A percentile compares a stretch with the other conserved stretches of the same genome.
Conservation (phyloP, 371 early-diverging fungal species). For the Paramicrosporidium saccamoebae region DNA sequence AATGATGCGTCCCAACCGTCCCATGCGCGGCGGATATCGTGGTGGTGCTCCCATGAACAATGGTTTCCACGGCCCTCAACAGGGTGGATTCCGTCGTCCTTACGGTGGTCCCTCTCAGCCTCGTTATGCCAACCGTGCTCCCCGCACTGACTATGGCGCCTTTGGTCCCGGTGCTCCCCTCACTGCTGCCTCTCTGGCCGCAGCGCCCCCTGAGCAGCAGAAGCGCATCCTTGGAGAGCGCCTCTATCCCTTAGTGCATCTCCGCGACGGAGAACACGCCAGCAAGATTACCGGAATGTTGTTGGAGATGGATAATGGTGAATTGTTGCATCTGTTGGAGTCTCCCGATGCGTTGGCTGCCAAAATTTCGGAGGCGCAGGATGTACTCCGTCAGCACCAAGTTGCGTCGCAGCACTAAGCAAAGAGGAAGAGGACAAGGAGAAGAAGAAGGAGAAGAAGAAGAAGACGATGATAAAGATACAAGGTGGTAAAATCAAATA, state of each 20-base stretch:
- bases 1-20: constrained; percentile 7
- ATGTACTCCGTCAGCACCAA: constrained; percentile 36
- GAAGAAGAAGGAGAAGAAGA: constrained; percentile 1
- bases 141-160: constrained; percentile 7
- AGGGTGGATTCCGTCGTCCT: constrained; percentile 7
- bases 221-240: constrained; percentile 83
- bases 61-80: too few relatives aligned
- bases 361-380: constrained; percentile 56
- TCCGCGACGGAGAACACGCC: constrained; percentile 29
- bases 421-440: constrained; percentile 1
- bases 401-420: constrained; percentile 1
- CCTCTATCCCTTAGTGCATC: constrained; percentile 42
- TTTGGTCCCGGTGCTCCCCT: constrained; percentile 11
- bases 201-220: constrained; percentile 44
- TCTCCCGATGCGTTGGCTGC: constrained; percentile 22
- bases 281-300: constrained; percentile 97
- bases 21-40: constrained; percentile 1
- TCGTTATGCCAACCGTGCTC: constrained; percentile 6
- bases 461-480: neutral
- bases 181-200: constrained; percentile 42
- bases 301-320: constrained; percentile 83
- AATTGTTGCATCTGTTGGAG: constrained; percentile 59
- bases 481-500: too few relatives aligned
- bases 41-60: constrained; percentile 2
- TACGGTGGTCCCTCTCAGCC: constrained; percentile 6